A percentile compares a stretch with the other conserved stretches of the same genome.
Evolutionary conservation across 805 yeast species (phyloP).

Genomic region (Kazachstania bromeliacearum): DNA sequence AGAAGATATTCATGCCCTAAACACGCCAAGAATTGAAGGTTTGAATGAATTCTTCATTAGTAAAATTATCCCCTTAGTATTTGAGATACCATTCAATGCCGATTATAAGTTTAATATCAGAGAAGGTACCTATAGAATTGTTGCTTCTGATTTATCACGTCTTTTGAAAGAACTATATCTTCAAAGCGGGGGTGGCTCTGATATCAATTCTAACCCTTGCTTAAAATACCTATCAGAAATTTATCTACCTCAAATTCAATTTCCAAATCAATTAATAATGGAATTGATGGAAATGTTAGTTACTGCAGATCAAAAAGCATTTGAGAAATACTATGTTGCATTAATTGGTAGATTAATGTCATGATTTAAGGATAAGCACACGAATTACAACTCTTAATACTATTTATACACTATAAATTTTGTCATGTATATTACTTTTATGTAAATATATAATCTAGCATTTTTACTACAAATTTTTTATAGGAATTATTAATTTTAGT

Average conservation of each 20-base stretch:
- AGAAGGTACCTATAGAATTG: slow-evolving; percentile 71
- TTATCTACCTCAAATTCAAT: slow-evolving; percentile 43
- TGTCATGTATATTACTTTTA: no score
- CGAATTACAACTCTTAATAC: no score
- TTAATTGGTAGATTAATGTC: slow-evolving; percentile 28
- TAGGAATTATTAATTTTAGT: neutral
- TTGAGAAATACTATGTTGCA: slow-evolving; percentile 58
- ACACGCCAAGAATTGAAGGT: slow-evolving; percentile 47
- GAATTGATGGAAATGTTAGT: slow-evolving; percentile 56
- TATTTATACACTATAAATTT: no score
- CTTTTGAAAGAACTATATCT: slow-evolving; percentile 55
- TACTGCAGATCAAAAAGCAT: slow-evolving; percentile 47
- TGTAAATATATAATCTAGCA: neutral
- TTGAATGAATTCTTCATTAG: slow-evolving; percentile 62
- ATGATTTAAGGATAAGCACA: no score
- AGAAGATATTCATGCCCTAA: slow-evolving; percentile 43
- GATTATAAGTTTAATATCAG: slow-evolving; percentile 49
- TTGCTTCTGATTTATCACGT: slow-evolving; percentile 65
- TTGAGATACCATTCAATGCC: slow-evolving; percentile 73
- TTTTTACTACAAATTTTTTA: neutral
- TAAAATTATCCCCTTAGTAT: slow-evolving; percentile 54
- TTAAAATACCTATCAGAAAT: slow-evolving; percentile 42
- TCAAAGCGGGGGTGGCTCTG: slow-evolving; percentile 17
- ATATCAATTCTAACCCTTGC: slow-evolving; percentile 20
- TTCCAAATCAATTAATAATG: slow-evolving; percentile 49